Base-by-base conservation (phyloP, 208 protist species). In the Leishmania amazonensis region DNA sequence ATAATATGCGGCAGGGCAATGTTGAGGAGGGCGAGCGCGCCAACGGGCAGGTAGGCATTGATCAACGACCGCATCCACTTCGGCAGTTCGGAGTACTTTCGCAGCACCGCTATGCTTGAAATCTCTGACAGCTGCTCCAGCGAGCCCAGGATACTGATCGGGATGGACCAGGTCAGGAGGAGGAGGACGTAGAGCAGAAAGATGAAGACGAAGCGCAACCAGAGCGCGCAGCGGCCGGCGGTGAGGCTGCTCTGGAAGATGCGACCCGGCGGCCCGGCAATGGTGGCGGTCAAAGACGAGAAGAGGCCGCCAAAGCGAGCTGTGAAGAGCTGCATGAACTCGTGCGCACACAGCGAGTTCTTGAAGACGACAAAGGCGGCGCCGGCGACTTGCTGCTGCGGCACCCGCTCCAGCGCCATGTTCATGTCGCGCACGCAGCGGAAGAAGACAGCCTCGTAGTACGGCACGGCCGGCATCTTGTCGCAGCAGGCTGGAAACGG, bases 271-370 rank as follows among this genome's bases (percentile, higher is more conserved):
- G 91, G 93, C 13, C 94, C 94, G 2, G 94, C 94, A 75, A 96
- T 93, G 65, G 83, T 85, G 19, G 91, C 90, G 70, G 65, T 81
- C 71, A 85, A 67, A n/a, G 81, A 84, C n/a, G 87, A 88, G 21
- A 83, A 76, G 71, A 83, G 28, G 6, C 88, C 80, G 28, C 89
- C 85, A 76, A 84, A 90, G 42, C 87, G 84, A 15, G 85, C 81
- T 11, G 87, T 81, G 80, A 95, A 95, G 58, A 97, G 80, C 78
- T 93, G 90, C 28, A 91, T 79, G 85, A 96, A 96, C 79, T 95
- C 90, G 81, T 92, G 93, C 7, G 94, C 93, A 35, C 80, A 78
- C 78, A 90, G 89, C 31, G 87, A 71, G 83, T 94, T 83, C 15
- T 58, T 83, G 89, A 97, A 97, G 11, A 95, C 75, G 76, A 97